Evolutionary conservation across 495 filamentous ascomycete species (phyloP).

Genomic region (Xylaria scruposa): DNA sequence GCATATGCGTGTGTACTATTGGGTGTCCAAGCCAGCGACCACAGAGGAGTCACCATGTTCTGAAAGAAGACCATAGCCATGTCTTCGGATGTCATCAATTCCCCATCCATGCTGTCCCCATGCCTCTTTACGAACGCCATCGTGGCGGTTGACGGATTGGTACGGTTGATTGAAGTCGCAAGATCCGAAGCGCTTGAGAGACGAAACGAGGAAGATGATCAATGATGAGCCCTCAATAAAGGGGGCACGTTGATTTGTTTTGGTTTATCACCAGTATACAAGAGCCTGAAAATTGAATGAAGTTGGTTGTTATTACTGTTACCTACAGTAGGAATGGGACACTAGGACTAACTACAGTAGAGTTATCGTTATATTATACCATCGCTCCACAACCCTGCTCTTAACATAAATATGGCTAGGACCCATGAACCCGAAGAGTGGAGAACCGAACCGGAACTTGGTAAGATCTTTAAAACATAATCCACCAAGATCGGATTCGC

Average conservation of each 20-base stretch:
- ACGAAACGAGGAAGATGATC: neutral
- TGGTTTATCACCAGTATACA: neutral
- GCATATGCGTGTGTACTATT: conserved; percentile 66
- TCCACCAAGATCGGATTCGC: neutral
- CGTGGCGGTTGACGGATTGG: neutral
- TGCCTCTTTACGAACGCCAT: neutral
- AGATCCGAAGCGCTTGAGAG: neutral
- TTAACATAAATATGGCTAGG: neutral
- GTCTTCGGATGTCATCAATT: conserved; percentile 12
- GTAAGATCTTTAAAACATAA: conserved; percentile 5
- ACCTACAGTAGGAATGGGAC: neutral
- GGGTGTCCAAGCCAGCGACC: conserved; percentile 70
- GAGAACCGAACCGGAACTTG: neutral
- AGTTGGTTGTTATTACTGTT: neutral
- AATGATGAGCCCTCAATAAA: neutral
- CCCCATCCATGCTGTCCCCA: conserved; percentile 7
- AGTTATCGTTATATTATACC: neutral
- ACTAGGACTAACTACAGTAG: neutral
- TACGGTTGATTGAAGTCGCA: too few relatives aligned
- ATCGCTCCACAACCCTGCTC: neutral
- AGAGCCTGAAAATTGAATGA: neutral
- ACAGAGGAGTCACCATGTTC: conserved; percentile 68
- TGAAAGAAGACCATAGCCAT: conserved; percentile 60
- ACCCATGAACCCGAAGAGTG: neutral
- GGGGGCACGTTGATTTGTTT: neutral